Evolutionary conservation across 306 rosid species (phyloP).

Genomic region (Citrullus mucosospermus): DNA sequence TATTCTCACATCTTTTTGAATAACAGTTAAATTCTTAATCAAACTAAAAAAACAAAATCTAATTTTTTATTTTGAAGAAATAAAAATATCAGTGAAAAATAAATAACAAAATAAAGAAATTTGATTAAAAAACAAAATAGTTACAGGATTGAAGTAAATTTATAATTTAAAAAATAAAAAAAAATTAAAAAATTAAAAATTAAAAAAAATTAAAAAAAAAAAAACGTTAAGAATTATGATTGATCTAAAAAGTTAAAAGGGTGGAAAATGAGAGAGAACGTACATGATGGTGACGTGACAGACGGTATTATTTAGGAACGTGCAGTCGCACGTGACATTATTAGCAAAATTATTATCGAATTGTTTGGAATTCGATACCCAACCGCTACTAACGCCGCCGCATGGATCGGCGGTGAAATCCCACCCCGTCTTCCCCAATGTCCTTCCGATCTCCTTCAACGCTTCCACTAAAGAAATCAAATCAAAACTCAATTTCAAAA

Average conservation of each 20-base stretch:
- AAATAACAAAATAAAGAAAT: too few relatives aligned
- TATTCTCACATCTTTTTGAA: too few relatives aligned
- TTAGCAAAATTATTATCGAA: conserved; percentile 5
- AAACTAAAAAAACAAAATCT: too few relatives aligned
- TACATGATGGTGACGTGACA: conserved; percentile 63
- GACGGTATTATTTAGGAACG: conserved; percentile 13
- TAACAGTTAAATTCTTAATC: too few relatives aligned
- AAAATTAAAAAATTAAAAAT: too few relatives aligned
- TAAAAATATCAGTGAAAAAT: too few relatives aligned
- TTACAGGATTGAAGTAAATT: too few relatives aligned
- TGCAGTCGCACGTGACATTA: conserved; percentile 35
- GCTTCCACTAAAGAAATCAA: conserved; percentile 23
- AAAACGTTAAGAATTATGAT: too few relatives aligned
- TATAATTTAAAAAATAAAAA: too few relatives aligned
- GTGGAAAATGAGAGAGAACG: neutral
- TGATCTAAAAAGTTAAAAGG: neutral
- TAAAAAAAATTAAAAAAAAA: too few relatives aligned
- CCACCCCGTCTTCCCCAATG: conserved; percentile 42
- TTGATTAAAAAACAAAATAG: too few relatives aligned
- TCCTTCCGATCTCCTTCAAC: conserved; percentile 25
- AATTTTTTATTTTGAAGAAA: too few relatives aligned
- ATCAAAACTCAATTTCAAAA: neutral
- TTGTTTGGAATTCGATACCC: conserved; percentile 12
- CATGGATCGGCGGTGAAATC: conserved; percentile 42
- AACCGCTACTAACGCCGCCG: conserved; percentile 13